Percentiles rank a stretch among this genome's conserved stretches.
Evolutionary conservation across 1,139 yeast genomes (phyloP).

Genomic region (Candida frijolesensis): DNA sequence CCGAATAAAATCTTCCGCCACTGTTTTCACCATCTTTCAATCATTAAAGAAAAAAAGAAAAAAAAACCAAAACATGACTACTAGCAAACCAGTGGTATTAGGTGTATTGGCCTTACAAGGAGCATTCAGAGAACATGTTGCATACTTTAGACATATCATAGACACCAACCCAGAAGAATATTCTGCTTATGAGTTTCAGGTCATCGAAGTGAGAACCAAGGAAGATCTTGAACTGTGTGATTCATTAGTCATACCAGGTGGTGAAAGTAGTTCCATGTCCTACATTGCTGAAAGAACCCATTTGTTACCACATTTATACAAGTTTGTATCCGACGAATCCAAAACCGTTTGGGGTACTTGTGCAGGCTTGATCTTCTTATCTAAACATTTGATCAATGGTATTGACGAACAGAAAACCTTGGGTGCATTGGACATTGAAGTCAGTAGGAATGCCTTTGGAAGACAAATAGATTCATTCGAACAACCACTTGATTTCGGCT

Average conservation of each 20-base stretch:
- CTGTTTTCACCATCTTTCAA: neutral
- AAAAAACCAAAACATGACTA: constrained; percentile 14
- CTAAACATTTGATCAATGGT: constrained; percentile 58
- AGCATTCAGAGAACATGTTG: constrained; percentile 74
- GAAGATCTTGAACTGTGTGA: constrained; percentile 53
- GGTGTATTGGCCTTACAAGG: constrained; percentile 86
- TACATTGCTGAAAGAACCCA: constrained; percentile 69
- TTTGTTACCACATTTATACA: constrained; percentile 55
- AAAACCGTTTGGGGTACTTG: constrained; percentile 85
- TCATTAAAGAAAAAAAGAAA: neutral
- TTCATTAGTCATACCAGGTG: constrained; percentile 77
- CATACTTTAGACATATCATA: constrained; percentile 48
- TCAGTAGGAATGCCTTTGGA: constrained; percentile 77
- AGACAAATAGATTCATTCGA: constrained; percentile 73
- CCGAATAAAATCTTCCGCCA: neutral
- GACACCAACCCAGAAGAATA: constrained; percentile 20
- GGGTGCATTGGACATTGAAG: constrained; percentile 68
- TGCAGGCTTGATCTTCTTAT: constrained; percentile 75
- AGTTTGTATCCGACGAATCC: constrained; percentile 47
- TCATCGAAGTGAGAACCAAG: constrained; percentile 56
- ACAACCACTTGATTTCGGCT: constrained; percentile 47
- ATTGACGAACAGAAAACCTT: constrained; percentile 59
- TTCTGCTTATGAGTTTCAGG: constrained; percentile 21
- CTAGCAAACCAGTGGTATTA: constrained; percentile 29
- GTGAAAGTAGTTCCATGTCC: constrained; percentile 80